phyloP scores from a whole-genome alignment of 768 basidiomycete species.

The Russula sp. region DNA sequence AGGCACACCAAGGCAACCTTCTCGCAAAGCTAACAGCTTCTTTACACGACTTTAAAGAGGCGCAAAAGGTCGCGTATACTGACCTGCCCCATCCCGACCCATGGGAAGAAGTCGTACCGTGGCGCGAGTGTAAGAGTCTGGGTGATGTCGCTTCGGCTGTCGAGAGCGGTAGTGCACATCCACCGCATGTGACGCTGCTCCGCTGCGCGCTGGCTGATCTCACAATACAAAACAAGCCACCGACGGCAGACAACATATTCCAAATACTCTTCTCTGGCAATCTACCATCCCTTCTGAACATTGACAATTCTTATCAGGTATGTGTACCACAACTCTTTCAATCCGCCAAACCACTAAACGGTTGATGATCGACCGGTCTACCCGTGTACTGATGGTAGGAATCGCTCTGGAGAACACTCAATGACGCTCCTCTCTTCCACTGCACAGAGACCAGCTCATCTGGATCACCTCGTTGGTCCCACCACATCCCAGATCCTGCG shows the following conservation, averaged over 20 bases:
- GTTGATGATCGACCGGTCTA: neutral
- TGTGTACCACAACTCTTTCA: slow-evolving; percentile 28
- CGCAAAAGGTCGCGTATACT: slow-evolving; percentile 54
- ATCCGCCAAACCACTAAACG: neutral
- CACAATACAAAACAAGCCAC: slow-evolving; percentile 40
- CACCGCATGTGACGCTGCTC: slow-evolving; percentile 55
- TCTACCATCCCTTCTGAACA: slow-evolving; percentile 55
- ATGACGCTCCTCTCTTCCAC: slow-evolving; percentile 48
- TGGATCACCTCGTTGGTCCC: slow-evolving; percentile 41
- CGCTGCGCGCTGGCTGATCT: slow-evolving; percentile 60
- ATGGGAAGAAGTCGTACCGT: slow-evolving; percentile 48
- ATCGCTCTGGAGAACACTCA: slow-evolving; percentile 61
- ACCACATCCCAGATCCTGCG: slow-evolving; percentile 35
- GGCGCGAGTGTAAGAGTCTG: slow-evolving; percentile 47
- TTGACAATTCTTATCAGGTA: slow-evolving; percentile 57
- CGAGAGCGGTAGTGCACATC: slow-evolving; percentile 28
- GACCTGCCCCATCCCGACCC: slow-evolving; percentile 55
- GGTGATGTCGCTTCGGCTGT: slow-evolving; percentile 39
- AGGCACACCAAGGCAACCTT: slow-evolving; percentile 56
- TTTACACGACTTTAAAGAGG: slow-evolving; percentile 51
- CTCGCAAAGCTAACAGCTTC: slow-evolving; percentile 55
- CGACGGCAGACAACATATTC: slow-evolving; percentile 61
- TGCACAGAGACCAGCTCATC: slow-evolving; percentile 29
- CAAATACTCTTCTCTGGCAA: slow-evolving; percentile 49
- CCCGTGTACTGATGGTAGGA: slow-evolving; percentile 35